phyloP scores from a whole-genome alignment of 2,329 filamentous ascomycete genomes.

The Nakataea oryzae region DNA sequence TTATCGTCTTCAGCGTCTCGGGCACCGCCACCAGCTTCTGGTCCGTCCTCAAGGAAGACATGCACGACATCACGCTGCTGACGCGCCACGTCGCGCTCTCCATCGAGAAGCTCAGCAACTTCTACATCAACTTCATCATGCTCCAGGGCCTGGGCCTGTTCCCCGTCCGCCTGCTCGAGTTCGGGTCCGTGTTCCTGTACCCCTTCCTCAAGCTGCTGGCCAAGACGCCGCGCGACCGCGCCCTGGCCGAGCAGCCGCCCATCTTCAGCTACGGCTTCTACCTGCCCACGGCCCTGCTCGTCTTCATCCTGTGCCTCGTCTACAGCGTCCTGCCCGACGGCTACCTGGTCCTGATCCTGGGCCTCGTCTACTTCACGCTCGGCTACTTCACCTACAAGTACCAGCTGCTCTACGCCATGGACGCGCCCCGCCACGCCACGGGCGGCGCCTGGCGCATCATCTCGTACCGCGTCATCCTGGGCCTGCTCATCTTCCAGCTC shows the following conservation, averaged over 20 bases:
- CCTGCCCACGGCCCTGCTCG: conserved; percentile 79
- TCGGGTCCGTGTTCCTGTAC: conserved; percentile 76
- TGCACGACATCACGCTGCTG: conserved; percentile 71
- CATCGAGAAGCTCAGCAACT: conserved; percentile 63
- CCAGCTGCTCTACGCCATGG: conserved; percentile 96
- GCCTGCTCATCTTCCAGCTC: conserved; percentile 78
- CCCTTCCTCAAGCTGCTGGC: conserved; percentile 69
- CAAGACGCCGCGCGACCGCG: conserved; percentile 82
- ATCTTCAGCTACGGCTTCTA: conserved; percentile 95
- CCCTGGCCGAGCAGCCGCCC: conserved; percentile 70
- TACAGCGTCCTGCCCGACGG: conserved; percentile 81
- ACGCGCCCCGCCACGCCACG: conserved; percentile 88
- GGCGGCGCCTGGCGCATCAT: conserved; percentile 96
- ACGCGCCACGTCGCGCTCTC: conserved; percentile 66
- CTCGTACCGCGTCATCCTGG: conserved; percentile 80
- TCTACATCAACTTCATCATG: conserved; percentile 91
- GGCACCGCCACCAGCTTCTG: conserved; percentile 72
- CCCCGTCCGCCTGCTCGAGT: conserved; percentile 82
- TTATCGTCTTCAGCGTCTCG: conserved; percentile 85
- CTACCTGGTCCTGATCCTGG: conserved; percentile 71
- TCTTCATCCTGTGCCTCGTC: conserved; percentile 91
- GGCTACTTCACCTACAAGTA: conserved; percentile 94
- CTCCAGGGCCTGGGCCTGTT: conserved; percentile 90
- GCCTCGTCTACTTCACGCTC: conserved; percentile 71
- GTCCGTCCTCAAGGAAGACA: conserved; percentile 58